phyloP scores from a whole-genome alignment of 768 basidiomycete species.

The Galerina marginata region DNA sequence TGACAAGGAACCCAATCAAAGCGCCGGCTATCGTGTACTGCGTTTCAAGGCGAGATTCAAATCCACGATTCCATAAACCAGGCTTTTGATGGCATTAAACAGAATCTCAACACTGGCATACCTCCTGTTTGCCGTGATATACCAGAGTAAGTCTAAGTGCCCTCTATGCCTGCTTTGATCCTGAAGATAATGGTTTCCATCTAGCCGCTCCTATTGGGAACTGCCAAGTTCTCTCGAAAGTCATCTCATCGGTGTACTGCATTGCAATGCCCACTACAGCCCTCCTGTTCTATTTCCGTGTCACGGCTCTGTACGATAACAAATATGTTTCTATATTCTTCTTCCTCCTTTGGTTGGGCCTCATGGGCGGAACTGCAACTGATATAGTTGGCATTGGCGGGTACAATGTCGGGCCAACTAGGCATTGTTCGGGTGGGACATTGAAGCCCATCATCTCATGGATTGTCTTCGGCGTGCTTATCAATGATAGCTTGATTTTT shows the following conservation, averaged over 20 bases:
- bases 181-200: too few relatives aligned
- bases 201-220: conserved; percentile 9
- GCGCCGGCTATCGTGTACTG: conserved; percentile 2
- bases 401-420: conserved; percentile 7
- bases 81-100: background rate
- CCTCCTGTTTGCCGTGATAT: background rate
- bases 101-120: background rate
- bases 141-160: background rate
- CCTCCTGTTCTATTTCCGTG: conserved; percentile 18
- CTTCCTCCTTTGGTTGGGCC: conserved; percentile 9
- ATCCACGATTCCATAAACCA: background rate
- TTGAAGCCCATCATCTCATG: conserved; percentile 3
- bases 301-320: conserved; percentile 14
- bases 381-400: background rate
- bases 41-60: conserved; percentile 1
- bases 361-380: background rate
- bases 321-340: conserved; percentile 10
- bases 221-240: background rate
- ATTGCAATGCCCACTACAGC: conserved; percentile 3
- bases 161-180: too few relatives aligned
- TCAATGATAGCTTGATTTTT: conserved; percentile 34
- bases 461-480: conserved; percentile 17
- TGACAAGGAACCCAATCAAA: background rate
- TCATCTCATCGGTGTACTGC: background rate
- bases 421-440: conserved; percentile 6